phyloP scores from a whole-genome alignment of 1,284 basidiomycete species.

The Moniliophthora roreri region DNA sequence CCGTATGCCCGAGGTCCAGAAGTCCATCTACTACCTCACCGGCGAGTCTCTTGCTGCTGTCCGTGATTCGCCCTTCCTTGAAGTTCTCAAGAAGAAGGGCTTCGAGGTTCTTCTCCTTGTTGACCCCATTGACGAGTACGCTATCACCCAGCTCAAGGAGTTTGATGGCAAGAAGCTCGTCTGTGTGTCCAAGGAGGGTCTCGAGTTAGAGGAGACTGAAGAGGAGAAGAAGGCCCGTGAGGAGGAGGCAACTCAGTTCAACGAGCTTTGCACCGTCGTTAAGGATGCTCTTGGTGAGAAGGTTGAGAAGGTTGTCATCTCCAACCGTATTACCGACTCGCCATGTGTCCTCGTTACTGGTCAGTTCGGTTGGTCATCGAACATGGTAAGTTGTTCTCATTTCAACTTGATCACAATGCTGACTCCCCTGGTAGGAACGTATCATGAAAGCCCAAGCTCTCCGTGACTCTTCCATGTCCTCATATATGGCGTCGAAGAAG shows the following conservation, averaged over 20 bases:
- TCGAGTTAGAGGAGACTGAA: conserved; percentile 98
- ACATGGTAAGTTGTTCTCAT: conserved; percentile 69
- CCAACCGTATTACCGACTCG: conserved; percentile 96
- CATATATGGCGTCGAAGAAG: conserved; percentile 99
- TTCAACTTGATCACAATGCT: background rate
- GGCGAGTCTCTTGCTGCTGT: conserved; percentile 94
- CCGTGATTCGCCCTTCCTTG: conserved; percentile 97
- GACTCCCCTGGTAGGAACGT: conserved; percentile 62
- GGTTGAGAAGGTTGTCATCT: conserved; percentile 99
- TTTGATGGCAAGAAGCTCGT: conserved; percentile 98
- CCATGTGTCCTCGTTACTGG: conserved; percentile 97
- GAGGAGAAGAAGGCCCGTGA: conserved; percentile 96
- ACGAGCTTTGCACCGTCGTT: conserved; percentile 91
- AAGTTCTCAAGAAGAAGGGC: conserved; percentile 99
- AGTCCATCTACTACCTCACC: conserved; percentile 99
- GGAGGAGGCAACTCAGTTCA: conserved; percentile 83
- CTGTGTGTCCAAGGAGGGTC: conserved; percentile 98
- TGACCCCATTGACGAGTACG: conserved; percentile 98
- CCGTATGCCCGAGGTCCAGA: conserved; percentile 99
- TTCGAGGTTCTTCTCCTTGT: conserved; percentile 98
- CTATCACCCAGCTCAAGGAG: conserved; percentile 98
- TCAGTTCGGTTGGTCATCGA: conserved; percentile 99
- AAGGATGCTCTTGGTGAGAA: conserved; percentile 99
- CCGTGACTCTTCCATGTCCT: conserved; percentile 98
- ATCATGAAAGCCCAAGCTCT: conserved; percentile 99